phyloP scores from a whole-genome alignment of 768 basidiomycete species.

The Trametes cubensis region DNA sequence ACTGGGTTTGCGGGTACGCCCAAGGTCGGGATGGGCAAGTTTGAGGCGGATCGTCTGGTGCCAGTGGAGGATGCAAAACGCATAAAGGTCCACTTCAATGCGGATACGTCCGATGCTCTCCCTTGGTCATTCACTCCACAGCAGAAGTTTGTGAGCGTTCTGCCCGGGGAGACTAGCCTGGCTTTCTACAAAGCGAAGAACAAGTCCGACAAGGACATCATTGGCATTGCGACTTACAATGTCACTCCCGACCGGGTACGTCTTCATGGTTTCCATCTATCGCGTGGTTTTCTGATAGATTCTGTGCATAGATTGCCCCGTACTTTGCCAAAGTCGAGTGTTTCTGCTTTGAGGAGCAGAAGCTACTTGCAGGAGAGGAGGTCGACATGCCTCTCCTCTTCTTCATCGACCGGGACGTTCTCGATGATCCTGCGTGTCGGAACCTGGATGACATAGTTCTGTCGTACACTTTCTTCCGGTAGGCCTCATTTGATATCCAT shows the following conservation, averaged over 20 bases:
- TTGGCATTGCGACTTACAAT: constrained; percentile 99
- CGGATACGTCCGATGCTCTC: constrained; percentile 83
- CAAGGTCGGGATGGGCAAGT: constrained; percentile 81
- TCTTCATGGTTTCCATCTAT: constrained; percentile 15
- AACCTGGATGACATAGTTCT: constrained; percentile 90
- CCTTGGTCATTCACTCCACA: constrained; percentile 94
- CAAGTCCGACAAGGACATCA: constrained; percentile 79
- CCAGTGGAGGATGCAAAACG: constrained; percentile 68
- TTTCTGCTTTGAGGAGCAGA: constrained; percentile 99
- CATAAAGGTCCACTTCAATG: constrained; percentile 96
- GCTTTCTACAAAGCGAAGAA: constrained; percentile 97
- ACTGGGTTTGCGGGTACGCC: constrained; percentile 98
- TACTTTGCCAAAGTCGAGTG: constrained; percentile 99
- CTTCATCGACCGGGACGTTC: constrained; percentile 97
- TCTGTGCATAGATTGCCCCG: constrained; percentile 76
- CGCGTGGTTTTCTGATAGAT: not conserved
- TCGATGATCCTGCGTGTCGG: constrained; percentile 88
- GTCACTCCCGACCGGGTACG: constrained; percentile 95
- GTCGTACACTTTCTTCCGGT: constrained; percentile 99
- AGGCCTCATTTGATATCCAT: constrained; percentile 26
- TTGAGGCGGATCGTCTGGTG: constrained; percentile 82
- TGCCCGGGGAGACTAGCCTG: constrained; percentile 94
- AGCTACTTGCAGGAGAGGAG: constrained; percentile 90
- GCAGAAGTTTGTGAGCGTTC: constrained; percentile 85
- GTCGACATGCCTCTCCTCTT: constrained; percentile 98